Conservation (phyloP, 1,284 basidiomycete genomes). For the Exobasidium rhododendri region DNA sequence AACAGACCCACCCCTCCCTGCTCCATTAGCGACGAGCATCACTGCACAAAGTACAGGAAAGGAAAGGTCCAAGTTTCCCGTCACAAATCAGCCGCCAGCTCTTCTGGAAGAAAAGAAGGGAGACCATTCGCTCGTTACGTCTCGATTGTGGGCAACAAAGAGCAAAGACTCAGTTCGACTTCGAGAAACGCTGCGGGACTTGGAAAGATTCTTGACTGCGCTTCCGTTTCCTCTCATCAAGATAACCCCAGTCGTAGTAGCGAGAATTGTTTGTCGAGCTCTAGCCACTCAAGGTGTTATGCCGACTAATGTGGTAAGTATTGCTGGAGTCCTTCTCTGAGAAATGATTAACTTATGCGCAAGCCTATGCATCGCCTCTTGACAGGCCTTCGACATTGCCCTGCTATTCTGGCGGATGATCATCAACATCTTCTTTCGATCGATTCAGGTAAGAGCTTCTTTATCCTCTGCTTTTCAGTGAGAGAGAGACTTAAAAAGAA, state of each 20-base stretch:
- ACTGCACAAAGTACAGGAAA: neutral
- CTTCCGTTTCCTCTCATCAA: conserved; percentile 45
- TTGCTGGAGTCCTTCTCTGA: neutral
- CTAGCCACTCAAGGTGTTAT: conserved; percentile 40
- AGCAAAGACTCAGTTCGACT: neutral
- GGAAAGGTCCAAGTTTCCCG: neutral
- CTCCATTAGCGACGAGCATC: conserved; percentile 2
- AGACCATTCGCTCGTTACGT: neutral
- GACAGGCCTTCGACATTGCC: conserved; percentile 52
- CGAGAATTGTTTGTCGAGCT: conserved; percentile 33
- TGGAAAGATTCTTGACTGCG: conserved; percentile 27
- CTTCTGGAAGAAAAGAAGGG: neutral
- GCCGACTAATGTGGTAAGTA: conserved; percentile 42
- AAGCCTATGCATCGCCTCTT: no score
- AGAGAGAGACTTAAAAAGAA: no score
- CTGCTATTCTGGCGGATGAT: conserved; percentile 66
- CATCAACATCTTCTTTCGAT: conserved; percentile 94
- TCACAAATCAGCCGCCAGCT: neutral
- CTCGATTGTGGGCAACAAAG: conserved; percentile 7
- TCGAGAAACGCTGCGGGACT: conserved; percentile 7
- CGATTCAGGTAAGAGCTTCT: conserved; percentile 64
- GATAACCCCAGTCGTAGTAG: conserved; percentile 37
- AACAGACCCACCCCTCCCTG: conserved; percentile 8
- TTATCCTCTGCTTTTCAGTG: neutral
- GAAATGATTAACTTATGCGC: neutral